These are phyloP conservation scores for Drechslerella dactyloides DNA, from an alignment of 2,329 filamentous ascomycete species.

Conservation along the genomic window DNA sequence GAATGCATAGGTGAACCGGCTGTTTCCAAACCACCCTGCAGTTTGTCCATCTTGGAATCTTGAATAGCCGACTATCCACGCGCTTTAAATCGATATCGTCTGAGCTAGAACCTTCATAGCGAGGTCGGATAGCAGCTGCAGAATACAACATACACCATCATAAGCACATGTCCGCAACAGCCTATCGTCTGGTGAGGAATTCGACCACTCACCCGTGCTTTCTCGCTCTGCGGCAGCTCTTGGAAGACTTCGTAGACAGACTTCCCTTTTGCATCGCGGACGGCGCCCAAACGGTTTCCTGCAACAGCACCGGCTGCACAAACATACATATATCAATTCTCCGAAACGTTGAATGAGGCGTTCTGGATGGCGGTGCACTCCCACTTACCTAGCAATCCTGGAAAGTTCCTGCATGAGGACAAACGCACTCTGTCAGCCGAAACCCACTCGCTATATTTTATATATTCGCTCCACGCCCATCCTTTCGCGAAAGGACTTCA, in stretches of 20 bases:
- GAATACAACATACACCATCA: slow-evolving; percentile 15
- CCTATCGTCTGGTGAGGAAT: too few relatives aligned
- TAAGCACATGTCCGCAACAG: not conserved
- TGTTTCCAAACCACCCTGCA: too few relatives aligned
- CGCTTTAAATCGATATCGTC: slow-evolving; percentile 49
- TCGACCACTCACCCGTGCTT: slow-evolving; percentile 72
- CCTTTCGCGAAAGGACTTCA: too few relatives aligned
- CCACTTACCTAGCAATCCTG: slow-evolving; percentile 69
- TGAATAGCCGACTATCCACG: too few relatives aligned
- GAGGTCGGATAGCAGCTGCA: slow-evolving; percentile 53
- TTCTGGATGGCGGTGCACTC: not conserved
- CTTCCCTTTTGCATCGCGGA: slow-evolving; percentile 89
- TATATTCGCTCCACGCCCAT: too few relatives aligned
- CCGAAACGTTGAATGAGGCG: not conserved
- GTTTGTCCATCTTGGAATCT: not conserved
- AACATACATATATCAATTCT: not conserved
- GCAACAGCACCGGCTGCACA: slow-evolving; percentile 78
- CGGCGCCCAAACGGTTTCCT: slow-evolving; percentile 86
- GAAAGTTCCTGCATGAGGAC: slow-evolving; percentile 69
- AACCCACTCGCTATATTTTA: not conserved
- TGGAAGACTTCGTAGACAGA: slow-evolving; percentile 90
- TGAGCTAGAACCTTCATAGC: slow-evolving; percentile 54
- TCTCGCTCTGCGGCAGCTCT: slow-evolving; percentile 82
- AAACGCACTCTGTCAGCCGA: too few relatives aligned
- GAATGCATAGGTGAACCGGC: too few relatives aligned